Conservation (phyloP, 2,329 filamentous ascomycete species). For the Fusarium sp. region DNA sequence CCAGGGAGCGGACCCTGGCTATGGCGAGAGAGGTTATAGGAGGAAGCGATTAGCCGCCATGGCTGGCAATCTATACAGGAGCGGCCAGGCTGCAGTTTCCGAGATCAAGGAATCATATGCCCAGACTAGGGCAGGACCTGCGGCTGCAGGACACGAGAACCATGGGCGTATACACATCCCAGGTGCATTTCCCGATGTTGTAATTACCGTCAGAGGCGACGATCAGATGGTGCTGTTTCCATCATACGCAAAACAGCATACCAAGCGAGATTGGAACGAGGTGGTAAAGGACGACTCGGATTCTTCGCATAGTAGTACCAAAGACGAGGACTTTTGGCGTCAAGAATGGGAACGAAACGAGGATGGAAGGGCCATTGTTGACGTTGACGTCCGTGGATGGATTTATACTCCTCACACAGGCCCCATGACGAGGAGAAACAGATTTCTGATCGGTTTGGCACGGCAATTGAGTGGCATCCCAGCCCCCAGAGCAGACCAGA, state of each 20-base stretch:
- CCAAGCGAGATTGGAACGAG: constrained; percentile 61
- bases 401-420: constrained; percentile 88
- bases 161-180: constrained; percentile 66
- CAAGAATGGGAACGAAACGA: constrained; percentile 84
- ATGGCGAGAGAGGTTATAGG: constrained; percentile 75
- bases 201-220: constrained; percentile 82
- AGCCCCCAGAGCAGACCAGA: constrained; percentile 66
- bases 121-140: constrained; percentile 60
- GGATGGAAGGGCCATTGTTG: constrained; percentile 86
- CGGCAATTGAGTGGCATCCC: constrained; percentile 90
- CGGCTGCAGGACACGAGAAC: constrained; percentile 49
- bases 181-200: constrained; percentile 84
- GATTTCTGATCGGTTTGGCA: constrained; percentile 87
- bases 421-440: constrained; percentile 87
- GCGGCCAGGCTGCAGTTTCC: constrained; percentile 68
- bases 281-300: constrained; percentile 47
- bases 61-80: constrained; percentile 69
- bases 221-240: constrained; percentile 97
- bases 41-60: constrained; percentile 81
- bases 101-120: constrained; percentile 72
- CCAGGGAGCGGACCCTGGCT: constrained; percentile 46
- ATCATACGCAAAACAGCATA: constrained; percentile 85
- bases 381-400: constrained; percentile 97
- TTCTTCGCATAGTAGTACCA: constrained; percentile 58
- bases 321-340: constrained; percentile 80